A percentile compares a stretch with the other conserved stretches of the same genome.
These are phyloP conservation scores for Microcera coccophila DNA, from an alignment of 2,329 filamentous ascomycete species.

Conservation along the genomic window DNA sequence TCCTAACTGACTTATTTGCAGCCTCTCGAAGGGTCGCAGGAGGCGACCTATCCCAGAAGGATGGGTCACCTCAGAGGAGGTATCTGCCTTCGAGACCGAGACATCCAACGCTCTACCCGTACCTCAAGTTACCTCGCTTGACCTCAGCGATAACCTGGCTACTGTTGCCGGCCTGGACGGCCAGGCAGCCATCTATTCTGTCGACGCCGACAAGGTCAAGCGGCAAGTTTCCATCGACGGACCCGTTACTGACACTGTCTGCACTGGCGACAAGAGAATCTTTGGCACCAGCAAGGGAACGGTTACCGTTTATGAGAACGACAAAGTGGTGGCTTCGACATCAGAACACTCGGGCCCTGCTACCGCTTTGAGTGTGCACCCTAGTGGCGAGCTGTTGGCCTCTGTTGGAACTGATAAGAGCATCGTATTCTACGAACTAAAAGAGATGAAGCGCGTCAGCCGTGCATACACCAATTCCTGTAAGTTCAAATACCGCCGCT, in stretches of 20 bases:
- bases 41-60: slow-evolving; percentile 81
- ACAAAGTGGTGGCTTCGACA: slow-evolving; percentile 64
- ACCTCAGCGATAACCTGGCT: slow-evolving; percentile 58
- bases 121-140: slow-evolving; percentile 47
- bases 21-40: slow-evolving; percentile 81
- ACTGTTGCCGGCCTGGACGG: slow-evolving; percentile 74
- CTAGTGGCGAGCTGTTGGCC: slow-evolving; percentile 75
- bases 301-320: slow-evolving; percentile 75
- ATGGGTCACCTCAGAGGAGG: slow-evolving; percentile 74
- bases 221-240: slow-evolving; percentile 63
- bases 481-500: slow-evolving; percentile 44
- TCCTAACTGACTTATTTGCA: slow-evolving; percentile 35
- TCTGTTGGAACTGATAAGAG: slow-evolving; percentile 91
- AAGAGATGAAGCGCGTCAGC: slow-evolving; percentile 62
- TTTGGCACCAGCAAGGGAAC: slow-evolving; percentile 71
- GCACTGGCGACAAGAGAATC: slow-evolving; percentile 65
- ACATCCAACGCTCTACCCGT: slow-evolving; percentile 47
- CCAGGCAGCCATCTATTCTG: slow-evolving; percentile 69
- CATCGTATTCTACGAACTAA: slow-evolving; percentile 82
- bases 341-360: slow-evolving; percentile 79
- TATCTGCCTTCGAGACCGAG: slow-evolving; percentile 49
- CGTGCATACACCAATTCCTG: slow-evolving; percentile 77
- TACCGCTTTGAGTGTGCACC: slow-evolving; percentile 75
- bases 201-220: slow-evolving; percentile 64
- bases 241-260: slow-evolving; percentile 62